phyloP scores from a whole-genome alignment of 345 rosid species.

The Luvunga scandens region DNA sequence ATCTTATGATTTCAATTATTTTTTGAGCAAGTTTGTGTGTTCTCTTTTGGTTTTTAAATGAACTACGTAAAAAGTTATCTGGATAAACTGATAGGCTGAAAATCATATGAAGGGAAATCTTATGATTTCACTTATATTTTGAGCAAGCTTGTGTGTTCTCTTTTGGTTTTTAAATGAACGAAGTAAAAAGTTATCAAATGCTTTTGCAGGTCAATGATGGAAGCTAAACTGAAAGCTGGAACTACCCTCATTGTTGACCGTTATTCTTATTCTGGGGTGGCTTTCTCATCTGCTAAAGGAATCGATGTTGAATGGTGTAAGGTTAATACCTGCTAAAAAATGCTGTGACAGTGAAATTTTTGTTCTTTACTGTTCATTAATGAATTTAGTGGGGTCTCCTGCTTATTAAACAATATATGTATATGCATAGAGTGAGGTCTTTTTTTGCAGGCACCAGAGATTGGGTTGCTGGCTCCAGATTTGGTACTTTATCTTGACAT shows the following conservation, averaged over 20 bases:
- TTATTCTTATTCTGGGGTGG: conserved; percentile 90
- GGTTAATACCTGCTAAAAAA: conserved; percentile 30
- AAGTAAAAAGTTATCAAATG: neutral
- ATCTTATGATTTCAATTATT: neutral
- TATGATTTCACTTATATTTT: neutral
- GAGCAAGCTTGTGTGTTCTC: neutral
- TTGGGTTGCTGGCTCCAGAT: conserved; percentile 83
- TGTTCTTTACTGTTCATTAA: neutral
- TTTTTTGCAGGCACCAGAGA: conserved; percentile 62
- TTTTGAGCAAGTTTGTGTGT: neutral
- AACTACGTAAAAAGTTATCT: neutral
- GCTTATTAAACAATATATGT: neutral
- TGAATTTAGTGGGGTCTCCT: neutral
- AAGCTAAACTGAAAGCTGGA: conserved; percentile 65
- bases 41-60: neutral
- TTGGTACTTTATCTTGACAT: conserved; percentile 69
- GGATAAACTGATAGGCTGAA: neutral
- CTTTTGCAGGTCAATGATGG: conserved; percentile 75
- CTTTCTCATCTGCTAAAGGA: conserved; percentile 93
- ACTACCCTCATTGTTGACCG: conserved; percentile 82
- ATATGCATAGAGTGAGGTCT: neutral
- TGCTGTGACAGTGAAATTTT: neutral
- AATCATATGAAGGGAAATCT: neutral
- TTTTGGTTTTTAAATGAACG: neutral
- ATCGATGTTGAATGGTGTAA: conserved; percentile 85